phyloP scores from a whole-genome alignment of 2,329 filamentous ascomycete genomes.

The Erysiphe pulchra region DNA sequence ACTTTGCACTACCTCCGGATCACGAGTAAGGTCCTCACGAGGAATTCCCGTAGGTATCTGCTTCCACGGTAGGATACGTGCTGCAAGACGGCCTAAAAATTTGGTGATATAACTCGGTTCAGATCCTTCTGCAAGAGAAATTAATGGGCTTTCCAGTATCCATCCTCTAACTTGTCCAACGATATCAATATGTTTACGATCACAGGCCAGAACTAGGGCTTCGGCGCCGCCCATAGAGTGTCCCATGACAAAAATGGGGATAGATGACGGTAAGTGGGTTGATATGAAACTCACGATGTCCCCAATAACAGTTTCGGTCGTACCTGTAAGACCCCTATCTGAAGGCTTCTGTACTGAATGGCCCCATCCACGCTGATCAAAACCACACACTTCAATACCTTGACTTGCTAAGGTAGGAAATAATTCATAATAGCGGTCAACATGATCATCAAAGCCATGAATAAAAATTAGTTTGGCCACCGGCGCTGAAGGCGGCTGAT shows the following conservation, averaged over 20 bases:
- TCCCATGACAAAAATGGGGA: conserved; percentile 62
- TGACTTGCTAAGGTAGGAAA: conserved; percentile 42
- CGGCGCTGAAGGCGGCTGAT: conserved; percentile 9
- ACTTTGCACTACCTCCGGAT: conserved; percentile 32
- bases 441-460: conserved; percentile 76
- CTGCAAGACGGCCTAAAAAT: conserved; percentile 28
- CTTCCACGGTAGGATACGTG: conserved; percentile 36
- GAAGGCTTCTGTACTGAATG: conserved; percentile 34
- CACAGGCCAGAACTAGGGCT: conserved; percentile 33
- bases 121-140: conserved; percentile 40
- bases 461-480: conserved; percentile 57
- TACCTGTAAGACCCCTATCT: conserved; percentile 47
- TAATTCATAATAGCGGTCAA: conserved; percentile 50
- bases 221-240: conserved; percentile 81
- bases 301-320: conserved; percentile 43
- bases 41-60: conserved; percentile 44
- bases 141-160: conserved; percentile 53
- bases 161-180: conserved; percentile 41
- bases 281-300: conserved; percentile 59
- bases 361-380: conserved; percentile 83
- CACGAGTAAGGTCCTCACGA: conserved; percentile 36
- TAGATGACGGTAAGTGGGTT: conserved; percentile 23
- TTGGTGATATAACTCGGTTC: conserved; percentile 28
- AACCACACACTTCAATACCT: conserved; percentile 50
- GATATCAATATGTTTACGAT: conserved; percentile 25